A percentile compares a stretch with the other conserved stretches of the same genome.
phyloP scores from a whole-genome alignment of 1,139 yeast species.

The Yamadazyma friedrichii region DNA sequence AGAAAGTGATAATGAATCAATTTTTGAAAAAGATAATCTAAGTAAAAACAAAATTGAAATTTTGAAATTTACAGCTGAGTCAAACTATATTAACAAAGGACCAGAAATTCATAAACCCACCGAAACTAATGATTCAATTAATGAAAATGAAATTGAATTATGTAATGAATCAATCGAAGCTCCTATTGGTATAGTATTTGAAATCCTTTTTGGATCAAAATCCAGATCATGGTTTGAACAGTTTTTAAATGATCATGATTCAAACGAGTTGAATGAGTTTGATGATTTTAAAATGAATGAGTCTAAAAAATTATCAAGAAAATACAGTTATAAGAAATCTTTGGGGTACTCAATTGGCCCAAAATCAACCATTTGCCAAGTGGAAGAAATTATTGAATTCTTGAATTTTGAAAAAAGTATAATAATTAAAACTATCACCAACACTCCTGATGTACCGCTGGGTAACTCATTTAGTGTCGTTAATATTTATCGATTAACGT shows the following conservation, averaged over 20 bases:
- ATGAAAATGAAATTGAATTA: conserved; percentile 32
- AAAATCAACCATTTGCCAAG: conserved; percentile 52
- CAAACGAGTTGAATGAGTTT: conserved; percentile 45
- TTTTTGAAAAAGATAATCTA: conserved; percentile 13
- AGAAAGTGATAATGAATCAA: conserved; percentile 16
- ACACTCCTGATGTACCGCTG: conserved; percentile 62
- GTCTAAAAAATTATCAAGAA: conserved; percentile 32
- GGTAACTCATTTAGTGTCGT: conserved; percentile 53
- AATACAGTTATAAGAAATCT: conserved; percentile 43
- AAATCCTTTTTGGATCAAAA: conserved; percentile 44
- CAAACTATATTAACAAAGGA: conserved; percentile 33
- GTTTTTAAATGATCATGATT: conserved; percentile 46
- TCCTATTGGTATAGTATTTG: conserved; percentile 51
- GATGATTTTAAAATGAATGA: conserved; percentile 36
- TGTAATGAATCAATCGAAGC: conserved; percentile 36
- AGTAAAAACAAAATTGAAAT: conserved; percentile 15
- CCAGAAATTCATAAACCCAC: conserved; percentile 41
- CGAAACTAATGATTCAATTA: conserved; percentile 17
- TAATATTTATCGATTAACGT: conserved; percentile 47
- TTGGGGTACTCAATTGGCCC: conserved; percentile 59
- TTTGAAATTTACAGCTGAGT: conserved; percentile 29
- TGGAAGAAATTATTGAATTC: conserved; percentile 43
- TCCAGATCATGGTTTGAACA: conserved; percentile 39
- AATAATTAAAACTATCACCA: conserved; percentile 36
- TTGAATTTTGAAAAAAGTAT: conserved; percentile 37